phyloP scores from a whole-genome alignment of 495 filamentous ascomycete genomes.

The Hypoxylon subgilvum region DNA sequence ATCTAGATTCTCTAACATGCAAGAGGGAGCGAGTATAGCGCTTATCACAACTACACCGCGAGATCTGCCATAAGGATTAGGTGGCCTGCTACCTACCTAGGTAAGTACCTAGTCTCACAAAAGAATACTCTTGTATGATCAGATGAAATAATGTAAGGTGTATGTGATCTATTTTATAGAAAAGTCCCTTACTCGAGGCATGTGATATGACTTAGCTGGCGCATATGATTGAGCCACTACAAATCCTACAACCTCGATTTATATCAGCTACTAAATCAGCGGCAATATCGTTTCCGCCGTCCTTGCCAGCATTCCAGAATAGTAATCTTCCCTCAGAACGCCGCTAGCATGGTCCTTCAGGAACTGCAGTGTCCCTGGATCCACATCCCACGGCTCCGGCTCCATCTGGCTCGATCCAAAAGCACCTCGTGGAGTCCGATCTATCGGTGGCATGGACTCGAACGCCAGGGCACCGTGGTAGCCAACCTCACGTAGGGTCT shows the following conservation, averaged over 20 bases:
- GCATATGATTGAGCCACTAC: no score
- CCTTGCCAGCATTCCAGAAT: conserved; percentile 31
- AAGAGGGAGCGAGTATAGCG: no score
- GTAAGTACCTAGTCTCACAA: no score
- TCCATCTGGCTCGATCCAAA: conserved; percentile 30
- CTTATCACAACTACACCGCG: no score
- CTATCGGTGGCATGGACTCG: conserved; percentile 41
- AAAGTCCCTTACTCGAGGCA: no score
- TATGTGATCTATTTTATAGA: no score
- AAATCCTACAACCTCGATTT: background rate
- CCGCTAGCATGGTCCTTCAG: conserved; percentile 40
- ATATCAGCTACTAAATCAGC: conserved; percentile 13
- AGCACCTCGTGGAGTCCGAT: conserved; percentile 26
- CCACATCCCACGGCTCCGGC: conserved; percentile 26
- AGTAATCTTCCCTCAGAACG: conserved; percentile 37
- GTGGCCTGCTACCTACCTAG: no score
- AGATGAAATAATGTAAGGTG: no score
- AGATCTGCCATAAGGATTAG: no score
- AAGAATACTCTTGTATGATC: no score
- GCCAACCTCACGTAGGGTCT: conserved; percentile 27
- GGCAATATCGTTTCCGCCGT: conserved; percentile 33
- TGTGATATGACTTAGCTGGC: no score
- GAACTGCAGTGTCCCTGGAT: conserved; percentile 32
- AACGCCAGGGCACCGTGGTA: conserved; percentile 37
- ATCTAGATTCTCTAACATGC: no score